Conservation (phyloP, 2,329 filamentous ascomycete genomes). For the Truncatella angustata region DNA sequence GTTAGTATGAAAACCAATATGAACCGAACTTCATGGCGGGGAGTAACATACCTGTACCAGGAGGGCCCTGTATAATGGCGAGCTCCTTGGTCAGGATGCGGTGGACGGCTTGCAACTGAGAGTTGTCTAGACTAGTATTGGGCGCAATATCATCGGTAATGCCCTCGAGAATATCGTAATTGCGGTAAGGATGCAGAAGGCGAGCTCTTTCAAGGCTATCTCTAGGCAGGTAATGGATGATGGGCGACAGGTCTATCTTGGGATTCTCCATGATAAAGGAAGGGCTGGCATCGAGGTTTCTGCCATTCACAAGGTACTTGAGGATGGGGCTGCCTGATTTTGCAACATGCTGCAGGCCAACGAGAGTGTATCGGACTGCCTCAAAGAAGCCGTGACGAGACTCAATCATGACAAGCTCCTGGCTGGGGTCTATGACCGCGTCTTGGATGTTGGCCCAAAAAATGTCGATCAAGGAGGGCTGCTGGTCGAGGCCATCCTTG, state of each 20-base stretch:
- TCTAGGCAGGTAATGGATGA: conserved; percentile 27
- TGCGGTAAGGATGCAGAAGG: conserved; percentile 14
- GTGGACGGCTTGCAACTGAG: conserved; percentile 67
- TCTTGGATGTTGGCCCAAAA: conserved; percentile 64
- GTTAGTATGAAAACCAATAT: no score
- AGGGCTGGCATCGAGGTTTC: conserved; percentile 30
- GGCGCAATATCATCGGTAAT: conserved; percentile 22
- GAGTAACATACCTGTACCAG: no score
- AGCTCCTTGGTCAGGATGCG: conserved; percentile 70
- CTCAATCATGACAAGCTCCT: conserved; percentile 78
- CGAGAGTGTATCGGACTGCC: conserved; percentile 68
- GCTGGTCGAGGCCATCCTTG: conserved; percentile 56
- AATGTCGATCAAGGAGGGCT: conserved; percentile 72
- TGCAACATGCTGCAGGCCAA: conserved; percentile 64
- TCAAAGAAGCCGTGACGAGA: conserved; percentile 74
- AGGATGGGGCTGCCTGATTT: conserved; percentile 52
- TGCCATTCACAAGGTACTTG: conserved; percentile 56
- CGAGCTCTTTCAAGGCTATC: conserved; percentile 1
- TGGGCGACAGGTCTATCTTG: conserved; percentile 30
- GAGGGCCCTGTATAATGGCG: conserved; percentile 80
- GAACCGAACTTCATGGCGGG: no score
- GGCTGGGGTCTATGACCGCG: conserved; percentile 63
- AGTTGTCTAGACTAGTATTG: conserved; percentile 57
- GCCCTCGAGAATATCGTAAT: conserved; percentile 21
- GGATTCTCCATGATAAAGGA: conserved; percentile 30